Evolutionary conservation across 306 rosid genomes (phyloP), one percentile per base, ranked within the genome.

Genomic region (Begonia loranthoides): DNA sequence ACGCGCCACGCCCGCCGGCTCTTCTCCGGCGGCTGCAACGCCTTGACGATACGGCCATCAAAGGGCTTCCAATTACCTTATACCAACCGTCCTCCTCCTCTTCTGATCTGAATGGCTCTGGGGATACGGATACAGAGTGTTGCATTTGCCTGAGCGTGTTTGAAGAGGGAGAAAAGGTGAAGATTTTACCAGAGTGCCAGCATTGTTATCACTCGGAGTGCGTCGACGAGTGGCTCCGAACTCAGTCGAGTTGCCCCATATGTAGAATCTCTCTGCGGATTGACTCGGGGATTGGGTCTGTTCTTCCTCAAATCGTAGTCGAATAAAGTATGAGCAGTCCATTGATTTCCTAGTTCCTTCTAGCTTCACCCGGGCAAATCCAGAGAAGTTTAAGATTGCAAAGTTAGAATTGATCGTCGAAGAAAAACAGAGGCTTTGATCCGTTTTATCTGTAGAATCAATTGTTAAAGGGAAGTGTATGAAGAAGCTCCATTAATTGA

Each of bases 151-250:
- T 90, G 0, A 77, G 94, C 0, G 75, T 62, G 56, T 78, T 85
- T 45, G 59, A 51, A 14, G 90, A 79, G 22, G 95, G 86, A 0
- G 94, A 90, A 39, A 82, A 80, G 53, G 62, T 90, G 14, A 90
- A 90, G 85, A 72, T 85, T 55, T 64, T 90, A 63, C 95, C 97
- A 0, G 54, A 13, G 1, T 90, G 97, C 40, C 60, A 52, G 38
- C 97, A 90, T 59, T 66, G 66, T 49, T 90, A 67, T 12, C 97
- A 90, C 41, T 75, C 85, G 0, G 94, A 82, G 9, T 90, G 97
- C 51, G 86, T 90, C 8, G 97, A 85, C 24, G 63, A 17, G 60
- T 90, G 97, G 97, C 75, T 90, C 9, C 46, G 33, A 28, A 61
- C 60, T 16, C 90, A 76, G 15, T 79, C 95, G 13, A 90, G 74